Base-by-base conservation (phyloP, 345 rosid genomes). In the Eucalyptus marginata region DNA sequence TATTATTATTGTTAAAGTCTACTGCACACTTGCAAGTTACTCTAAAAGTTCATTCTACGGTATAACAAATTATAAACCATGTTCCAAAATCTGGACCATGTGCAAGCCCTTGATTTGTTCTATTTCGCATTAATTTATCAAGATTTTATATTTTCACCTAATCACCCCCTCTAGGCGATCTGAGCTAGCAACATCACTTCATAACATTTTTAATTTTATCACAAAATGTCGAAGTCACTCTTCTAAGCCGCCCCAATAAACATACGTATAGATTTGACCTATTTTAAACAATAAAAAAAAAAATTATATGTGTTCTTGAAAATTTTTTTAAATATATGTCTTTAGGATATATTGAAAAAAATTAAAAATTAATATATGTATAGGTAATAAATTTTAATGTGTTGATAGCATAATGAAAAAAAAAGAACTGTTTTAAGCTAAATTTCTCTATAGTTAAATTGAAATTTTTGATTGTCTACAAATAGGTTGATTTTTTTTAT, bases 1-100 rank as follows among this genome's bases (percentile, higher is more conserved):
- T 1, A 52, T 52, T 52, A 17, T 24, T 52, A 17, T 52, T 52
- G 56, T 52, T 17, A 51, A 51, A 52, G 10, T 52, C 10, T 52
- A 18, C 0, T 52, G 24, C 2, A 52, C 56, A 52, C 10, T 52
- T 3, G 1, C 10, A 18, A 3, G 56, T 18, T 52, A 52, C 18
- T 52, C 24, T 18, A 18, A 52, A 52, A 52, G 56, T 52, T 52
- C 56, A 2, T 52, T 52, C 24, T 52, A 18, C 1, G n/a, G 2
- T 52, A 52, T 52, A 52, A 52, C 56, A 52, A 52, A 52, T 52
- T 52, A 9, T 52, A 3, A 52, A 52, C 6, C 51, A 49, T 49
- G 56, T 52, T 52, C 56, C 56, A 52, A 52, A 52, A 52, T 52
- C 10, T 7, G 24, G 56, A 52, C 58, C 58, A 18, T 18, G 56